Evolutionary conservation across 768 basidiomycete species (phyloP), one percentile per base, ranked within the genome.

Genomic region (Naganishia randhawae): DNA sequence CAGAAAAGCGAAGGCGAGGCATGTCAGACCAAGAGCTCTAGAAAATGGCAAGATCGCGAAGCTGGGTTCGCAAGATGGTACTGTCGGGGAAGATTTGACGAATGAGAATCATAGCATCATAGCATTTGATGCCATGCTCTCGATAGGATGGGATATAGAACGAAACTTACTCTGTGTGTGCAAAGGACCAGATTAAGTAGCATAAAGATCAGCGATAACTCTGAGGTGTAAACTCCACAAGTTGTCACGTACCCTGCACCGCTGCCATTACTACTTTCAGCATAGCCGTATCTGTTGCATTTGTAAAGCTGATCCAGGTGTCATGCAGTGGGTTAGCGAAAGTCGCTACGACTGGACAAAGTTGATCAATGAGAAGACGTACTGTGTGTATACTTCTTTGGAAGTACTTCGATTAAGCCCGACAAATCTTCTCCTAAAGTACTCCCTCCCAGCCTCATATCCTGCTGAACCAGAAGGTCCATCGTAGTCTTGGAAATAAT

Each of bases 371-470:
- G 69, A 37, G 29, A 64, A 66, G 37, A 85, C 91, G 81, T 77
- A 92, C 92, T 95, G 92, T 55, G 92, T 89, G 74, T 97, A 95
- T 31, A 94, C 90, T 78, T 95, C 93, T 68, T 92, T 85, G 73
- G 91, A 88, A 75, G 90, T 89, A 42, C 87, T 86, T 70, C 91
- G 83, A 25, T 89, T 91, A 45, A 96, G 82, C 71, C 86, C 84
- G 64, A 85, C 85, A 78, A 96, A 96, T 63, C 91, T 86, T 74
- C 84, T 85, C 82, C 88, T 89, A 84, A 97, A 95, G 81, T 92
- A 97, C 27, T 92, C 90, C 33, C 89, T 86, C 3, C 91, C 92
- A 1, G 87, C 87, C 69, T 84, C 83, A 25, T 86, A 85, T 71
- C 91, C 89, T 14, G 85, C 85, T 0, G 86, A 79, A 76, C 89